Percentiles rank a stretch among this genome's conserved stretches.
These are phyloP conservation scores for Psilocybe sp. DNA, from an alignment of 768 basidiomycete species.

Conservation along the genomic window DNA sequence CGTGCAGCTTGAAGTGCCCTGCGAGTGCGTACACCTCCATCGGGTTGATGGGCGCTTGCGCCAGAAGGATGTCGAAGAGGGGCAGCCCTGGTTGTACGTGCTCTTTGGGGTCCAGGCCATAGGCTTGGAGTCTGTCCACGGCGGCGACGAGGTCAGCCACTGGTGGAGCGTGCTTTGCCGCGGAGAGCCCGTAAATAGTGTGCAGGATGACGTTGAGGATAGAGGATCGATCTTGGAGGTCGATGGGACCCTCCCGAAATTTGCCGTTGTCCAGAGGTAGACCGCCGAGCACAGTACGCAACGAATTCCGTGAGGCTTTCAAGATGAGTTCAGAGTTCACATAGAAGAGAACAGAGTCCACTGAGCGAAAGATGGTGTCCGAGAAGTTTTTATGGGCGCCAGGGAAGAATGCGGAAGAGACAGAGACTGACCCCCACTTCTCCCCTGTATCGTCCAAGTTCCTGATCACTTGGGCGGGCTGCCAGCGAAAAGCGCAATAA, in stretches of 20 bases:
- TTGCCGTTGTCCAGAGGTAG: constrained; percentile 6
- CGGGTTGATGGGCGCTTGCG: constrained; percentile 16
- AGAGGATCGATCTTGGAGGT: constrained; percentile 18
- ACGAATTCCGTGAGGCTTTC: constrained; percentile 11
- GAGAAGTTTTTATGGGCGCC: constrained; percentile 18
- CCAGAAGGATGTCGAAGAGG: constrained; percentile 16
- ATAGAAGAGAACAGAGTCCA: constrained; percentile 27
- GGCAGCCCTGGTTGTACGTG: constrained; percentile 11
- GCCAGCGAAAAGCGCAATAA: no score
- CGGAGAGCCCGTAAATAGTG: constrained; percentile 16
- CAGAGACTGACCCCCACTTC: constrained; percentile 8
- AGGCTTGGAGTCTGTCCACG: constrained; percentile 16
- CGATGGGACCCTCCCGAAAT: constrained; percentile 12
- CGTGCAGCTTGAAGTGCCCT: constrained; percentile 14
- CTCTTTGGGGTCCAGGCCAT: constrained; percentile 12
- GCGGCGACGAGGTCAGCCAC: constrained; percentile 17
- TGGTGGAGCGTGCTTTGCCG: constrained; percentile 15
- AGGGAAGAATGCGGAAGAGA: constrained; percentile 26
- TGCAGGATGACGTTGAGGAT: constrained; percentile 24
- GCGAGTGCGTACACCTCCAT: constrained; percentile 23
- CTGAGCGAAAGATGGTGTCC: constrained; percentile 23
- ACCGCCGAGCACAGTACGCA: constrained; percentile 12
- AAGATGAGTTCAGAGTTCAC: constrained; percentile 16
- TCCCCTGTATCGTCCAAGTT: no score
- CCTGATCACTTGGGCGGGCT: constrained; percentile 2